Base-by-base conservation (phyloP, 768 basidiomycete genomes). In the Porpolomopsis calyptriformis region DNA sequence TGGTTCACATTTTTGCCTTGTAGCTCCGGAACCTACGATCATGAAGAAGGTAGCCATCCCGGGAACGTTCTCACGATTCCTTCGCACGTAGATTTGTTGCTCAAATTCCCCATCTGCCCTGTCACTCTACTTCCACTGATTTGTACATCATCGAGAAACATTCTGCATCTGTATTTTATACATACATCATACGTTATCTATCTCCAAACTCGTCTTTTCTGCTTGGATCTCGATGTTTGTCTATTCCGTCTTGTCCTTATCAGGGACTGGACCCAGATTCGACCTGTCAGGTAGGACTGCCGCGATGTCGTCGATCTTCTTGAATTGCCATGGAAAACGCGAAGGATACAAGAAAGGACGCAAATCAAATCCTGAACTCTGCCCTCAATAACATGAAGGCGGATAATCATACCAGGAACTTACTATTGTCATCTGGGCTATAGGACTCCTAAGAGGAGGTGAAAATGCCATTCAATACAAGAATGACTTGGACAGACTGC, bases 261-360 rank as follows among this genome's bases (percentile, higher is more conserved):
- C 69, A 25, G 29, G 43, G 36, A 47, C 48, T 27, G 53, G 47
- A 43, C 54, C 58, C 19, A 52, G 62, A 45, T 60, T 52, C 3
- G 85, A 82, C 52, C 77, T 73, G 57, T 90, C 84, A 1, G 89
- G 90, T 29, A 93, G 64, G 7, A 60, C 67, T 3, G 78, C 82
- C 4, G 87, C 90, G 4, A 89, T 72, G 48, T 81, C 79, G 57
- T 99, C 94, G 49, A 99, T 97, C 67, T 90, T 92, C 64, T 71
- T 82, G 67, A 96, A 99, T 60, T 99, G 96, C 82, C 89, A 97
- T 0, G 86, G 87, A 71, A 98, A 98, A 45, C 86, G 74, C 10
- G 90, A 82, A 2, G 91, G 89, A 64, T 98, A 98, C 40, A 99
- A 67, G 78, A 99, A 99, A 0, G 93, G 96, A 29, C 96, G 80